phyloP scores from a whole-genome alignment of 1,139 yeast species.

The Blastobotrys buckinghamii region DNA sequence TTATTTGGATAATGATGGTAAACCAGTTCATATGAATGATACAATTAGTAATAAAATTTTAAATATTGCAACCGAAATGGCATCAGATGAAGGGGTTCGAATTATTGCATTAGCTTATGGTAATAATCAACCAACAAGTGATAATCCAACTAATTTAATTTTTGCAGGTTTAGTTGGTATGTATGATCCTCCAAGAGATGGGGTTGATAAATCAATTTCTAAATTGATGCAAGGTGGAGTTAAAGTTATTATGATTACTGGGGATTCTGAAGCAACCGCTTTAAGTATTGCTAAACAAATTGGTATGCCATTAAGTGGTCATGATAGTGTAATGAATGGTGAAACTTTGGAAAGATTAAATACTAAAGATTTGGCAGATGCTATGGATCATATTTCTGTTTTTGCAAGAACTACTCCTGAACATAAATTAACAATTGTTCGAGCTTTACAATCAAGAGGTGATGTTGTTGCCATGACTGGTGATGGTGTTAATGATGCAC shows the following conservation, averaged over 20 bases:
- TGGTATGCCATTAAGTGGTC: conserved; percentile 71
- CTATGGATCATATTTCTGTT: conserved; percentile 76
- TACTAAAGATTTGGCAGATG: conserved; percentile 63
- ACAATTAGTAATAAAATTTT: conserved; percentile 43
- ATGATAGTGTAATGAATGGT: conserved; percentile 59
- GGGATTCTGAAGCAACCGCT: conserved; percentile 94
- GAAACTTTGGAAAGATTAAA: conserved; percentile 67
- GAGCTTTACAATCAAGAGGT: conserved; percentile 86
- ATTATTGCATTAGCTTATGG: conserved; percentile 74
- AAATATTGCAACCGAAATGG: conserved; percentile 57
- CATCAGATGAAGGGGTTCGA: conserved; percentile 71
- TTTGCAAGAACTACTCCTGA: conserved; percentile 97
- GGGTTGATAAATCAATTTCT: conserved; percentile 66
- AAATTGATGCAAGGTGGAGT: conserved; percentile 85
- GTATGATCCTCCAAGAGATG: conserved; percentile 95
- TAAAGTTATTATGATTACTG: conserved; percentile 94
- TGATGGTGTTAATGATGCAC: conserved; percentile 98
- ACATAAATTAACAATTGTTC: conserved; percentile 85
- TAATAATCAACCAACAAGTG: conserved; percentile 33
- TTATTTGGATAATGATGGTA: conserved; percentile 56
- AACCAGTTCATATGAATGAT: conserved; percentile 45
- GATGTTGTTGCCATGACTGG: conserved; percentile 99
- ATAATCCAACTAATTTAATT: conserved; percentile 42
- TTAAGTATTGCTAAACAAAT: conserved; percentile 81
- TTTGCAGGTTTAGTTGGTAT: conserved; percentile 87